Conservation (phyloP, 2,329 filamentous ascomycete species). For the Diaporthe vexans region DNA sequence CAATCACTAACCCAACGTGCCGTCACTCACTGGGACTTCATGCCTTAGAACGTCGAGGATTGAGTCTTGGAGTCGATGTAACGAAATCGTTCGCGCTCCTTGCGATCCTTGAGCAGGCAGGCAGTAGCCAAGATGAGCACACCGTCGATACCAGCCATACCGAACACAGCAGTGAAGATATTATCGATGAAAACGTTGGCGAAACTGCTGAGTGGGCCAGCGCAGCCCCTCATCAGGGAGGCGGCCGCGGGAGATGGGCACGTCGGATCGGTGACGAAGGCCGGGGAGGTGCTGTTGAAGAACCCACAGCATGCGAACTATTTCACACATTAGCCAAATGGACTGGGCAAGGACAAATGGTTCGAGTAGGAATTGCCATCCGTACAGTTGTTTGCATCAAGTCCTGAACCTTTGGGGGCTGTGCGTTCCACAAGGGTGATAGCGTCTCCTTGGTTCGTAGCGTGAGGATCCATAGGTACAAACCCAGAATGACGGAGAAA, state of each 20-base stretch:
- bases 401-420: constrained; percentile 71
- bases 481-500: constrained; percentile 76
- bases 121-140: constrained; percentile 78
- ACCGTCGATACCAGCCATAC: constrained; percentile 80
- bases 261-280: constrained; percentile 77
- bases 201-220: constrained; percentile 75
- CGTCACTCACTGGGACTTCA: neutral
- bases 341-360: neutral
- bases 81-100: constrained; percentile 83
- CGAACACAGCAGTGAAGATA: constrained; percentile 85
- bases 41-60: constrained; percentile 61
- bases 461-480: constrained; percentile 81
- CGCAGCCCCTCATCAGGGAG: constrained; percentile 78
- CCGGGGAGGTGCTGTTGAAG: constrained; percentile 77
- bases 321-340: constrained; percentile 44
- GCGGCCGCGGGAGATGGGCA: constrained; percentile 81
- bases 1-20: neutral
- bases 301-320: constrained; percentile 88
- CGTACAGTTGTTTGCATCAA: constrained; percentile 79
- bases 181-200: constrained; percentile 80
- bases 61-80: constrained; percentile 85
- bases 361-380: constrained; percentile 24
- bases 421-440: constrained; percentile 69
- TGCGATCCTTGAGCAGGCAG: constrained; percentile 84
- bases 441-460: constrained; percentile 76